Evolutionary conservation across 345 rosid genomes (phyloP).

Genomic region (Physaria fendleri): DNA sequence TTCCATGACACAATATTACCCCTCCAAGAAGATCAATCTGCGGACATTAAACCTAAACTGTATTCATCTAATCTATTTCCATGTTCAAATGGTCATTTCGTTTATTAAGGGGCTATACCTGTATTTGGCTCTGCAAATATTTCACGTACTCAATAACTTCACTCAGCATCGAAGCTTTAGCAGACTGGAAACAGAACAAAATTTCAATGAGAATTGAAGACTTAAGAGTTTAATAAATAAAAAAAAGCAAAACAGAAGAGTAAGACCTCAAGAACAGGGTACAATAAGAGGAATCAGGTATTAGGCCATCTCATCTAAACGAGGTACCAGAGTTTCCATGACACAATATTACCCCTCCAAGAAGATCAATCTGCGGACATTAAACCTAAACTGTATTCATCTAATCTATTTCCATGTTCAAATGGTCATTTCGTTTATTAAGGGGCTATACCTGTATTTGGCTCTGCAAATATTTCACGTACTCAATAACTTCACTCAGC

Average conservation of each 20-base stretch:
- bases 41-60: not conserved
- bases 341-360: constrained; percentile 1
- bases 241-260: not conserved
- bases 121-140: constrained; percentile 11
- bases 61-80: not conserved
- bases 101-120: constrained; percentile 5
- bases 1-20: not conserved
- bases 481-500: constrained; percentile 23
- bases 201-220: not conserved
- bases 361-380: not conserved
- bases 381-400: not conserved
- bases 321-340: not conserved
- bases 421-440: not conserved
- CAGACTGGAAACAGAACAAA: not conserved
- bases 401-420: not conserved
- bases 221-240: not conserved
- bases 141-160: constrained; percentile 17
- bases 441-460: constrained; percentile 20
- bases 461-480: constrained; percentile 5
- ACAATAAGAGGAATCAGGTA: not conserved
- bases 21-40: constrained; percentile 10
- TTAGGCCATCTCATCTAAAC: not conserved
- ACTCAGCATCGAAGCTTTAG: constrained; percentile 27
- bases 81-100: not conserved
- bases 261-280: not conserved